Conservation (phyloP, 352 stramenopile species). For the Achlya hypogyna region DNA sequence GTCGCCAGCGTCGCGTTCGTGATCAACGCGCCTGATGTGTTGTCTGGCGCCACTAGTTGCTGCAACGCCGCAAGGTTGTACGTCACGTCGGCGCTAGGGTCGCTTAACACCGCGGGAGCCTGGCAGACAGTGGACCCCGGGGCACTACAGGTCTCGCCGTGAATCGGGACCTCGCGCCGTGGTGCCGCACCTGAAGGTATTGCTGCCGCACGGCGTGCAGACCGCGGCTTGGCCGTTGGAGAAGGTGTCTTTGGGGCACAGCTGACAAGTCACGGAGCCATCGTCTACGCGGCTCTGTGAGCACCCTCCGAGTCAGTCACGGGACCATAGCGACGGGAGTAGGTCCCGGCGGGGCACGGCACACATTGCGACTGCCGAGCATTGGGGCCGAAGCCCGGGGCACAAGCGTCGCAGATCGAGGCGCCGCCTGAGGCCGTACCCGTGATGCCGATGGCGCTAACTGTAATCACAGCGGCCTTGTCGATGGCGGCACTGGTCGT, state of each 20-base stretch:
- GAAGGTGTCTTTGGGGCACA: background rate
- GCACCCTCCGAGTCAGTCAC: background rate
- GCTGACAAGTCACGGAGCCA: background rate
- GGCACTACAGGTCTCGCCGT: background rate
- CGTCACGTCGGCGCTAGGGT: background rate
- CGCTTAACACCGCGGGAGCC: background rate
- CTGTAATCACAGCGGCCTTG: background rate
- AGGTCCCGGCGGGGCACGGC: conserved; percentile 3
- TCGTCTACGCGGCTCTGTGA: background rate
- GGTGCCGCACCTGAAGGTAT: conserved; percentile 13
- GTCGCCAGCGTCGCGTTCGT: background rate
- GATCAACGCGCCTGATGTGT: background rate
- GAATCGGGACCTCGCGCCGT: background rate
- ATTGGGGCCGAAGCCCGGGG: conserved; percentile 3
- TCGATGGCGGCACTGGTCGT: background rate
- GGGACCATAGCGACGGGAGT: background rate
- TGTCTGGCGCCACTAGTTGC: background rate
- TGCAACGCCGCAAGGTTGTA: conserved; percentile 15
- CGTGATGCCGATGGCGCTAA: background rate
- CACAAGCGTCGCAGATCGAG: background rate
- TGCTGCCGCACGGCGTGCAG: conserved; percentile 10
- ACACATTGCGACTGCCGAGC: conserved; percentile 2
- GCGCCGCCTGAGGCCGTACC: conserved; percentile 2
- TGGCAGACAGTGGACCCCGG: conserved; percentile 3
- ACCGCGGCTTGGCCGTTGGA: background rate